Conservation (phyloP, 2,329 filamentous ascomycete genomes). For the Aplosporella prunicola region DNA sequence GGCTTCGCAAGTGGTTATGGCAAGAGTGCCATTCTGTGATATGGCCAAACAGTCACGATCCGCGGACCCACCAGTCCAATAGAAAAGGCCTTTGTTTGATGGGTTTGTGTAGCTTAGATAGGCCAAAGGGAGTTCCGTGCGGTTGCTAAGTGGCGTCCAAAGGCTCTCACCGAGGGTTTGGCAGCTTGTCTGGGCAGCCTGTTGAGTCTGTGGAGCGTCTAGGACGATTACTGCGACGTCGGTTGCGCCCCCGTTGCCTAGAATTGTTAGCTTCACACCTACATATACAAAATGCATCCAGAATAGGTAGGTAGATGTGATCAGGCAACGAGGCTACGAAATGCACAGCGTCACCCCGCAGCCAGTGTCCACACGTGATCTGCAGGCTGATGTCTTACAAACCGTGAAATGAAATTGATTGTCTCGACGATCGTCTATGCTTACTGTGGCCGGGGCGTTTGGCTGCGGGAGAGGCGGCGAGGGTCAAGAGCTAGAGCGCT, state of each 20-base stretch:
- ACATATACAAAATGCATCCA: too few species aligned
- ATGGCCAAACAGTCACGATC: not conserved
- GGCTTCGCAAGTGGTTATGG: slow-evolving; percentile 4
- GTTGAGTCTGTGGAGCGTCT: slow-evolving; percentile 8
- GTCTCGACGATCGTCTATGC: too few species aligned
- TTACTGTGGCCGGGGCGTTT: too few species aligned
- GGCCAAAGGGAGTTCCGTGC: slow-evolving; percentile 4
- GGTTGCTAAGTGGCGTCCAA: slow-evolving; percentile 9
- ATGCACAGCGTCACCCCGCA: too few species aligned
- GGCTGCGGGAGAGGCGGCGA: too few species aligned
- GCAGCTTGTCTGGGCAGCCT: slow-evolving; percentile 10
- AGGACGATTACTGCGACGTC: slow-evolving; percentile 12
- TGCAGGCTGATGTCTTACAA: too few species aligned
- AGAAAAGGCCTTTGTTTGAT: not conserved
- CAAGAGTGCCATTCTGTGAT: slow-evolving; percentile 3
- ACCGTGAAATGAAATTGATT: too few species aligned
- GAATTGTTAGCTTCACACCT: too few species aligned
- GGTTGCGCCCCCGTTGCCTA: slow-evolving; percentile 9
- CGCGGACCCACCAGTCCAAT: slow-evolving; percentile 11
- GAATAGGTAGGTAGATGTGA: too few species aligned
- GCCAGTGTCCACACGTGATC: too few species aligned
- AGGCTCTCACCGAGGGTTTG: slow-evolving; percentile 11
- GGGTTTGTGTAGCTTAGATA: slow-evolving; percentile 10
- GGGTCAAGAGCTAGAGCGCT: slow-evolving; percentile 4
- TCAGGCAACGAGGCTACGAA: too few species aligned